phyloP scores from a whole-genome alignment of 805 yeast species.

The Soucietia sequanensis region DNA sequence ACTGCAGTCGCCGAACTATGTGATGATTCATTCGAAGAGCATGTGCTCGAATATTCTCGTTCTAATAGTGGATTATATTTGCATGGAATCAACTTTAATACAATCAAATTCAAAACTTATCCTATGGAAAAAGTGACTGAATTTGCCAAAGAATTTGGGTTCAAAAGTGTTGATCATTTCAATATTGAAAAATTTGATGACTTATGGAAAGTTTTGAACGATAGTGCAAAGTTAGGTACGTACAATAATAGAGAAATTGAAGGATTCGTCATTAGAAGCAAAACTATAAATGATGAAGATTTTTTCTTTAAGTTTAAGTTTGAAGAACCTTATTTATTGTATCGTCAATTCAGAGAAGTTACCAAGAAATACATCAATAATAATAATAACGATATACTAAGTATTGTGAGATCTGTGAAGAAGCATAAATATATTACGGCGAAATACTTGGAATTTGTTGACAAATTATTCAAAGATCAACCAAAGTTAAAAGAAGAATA shows the following conservation, averaged over 20 bases:
- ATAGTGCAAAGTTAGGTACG: slow-evolving; percentile 63
- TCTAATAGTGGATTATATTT: slow-evolving; percentile 79
- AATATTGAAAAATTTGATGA: slow-evolving; percentile 34
- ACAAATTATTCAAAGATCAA: slow-evolving; percentile 51
- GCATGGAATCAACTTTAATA: slow-evolving; percentile 82
- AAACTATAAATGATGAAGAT: slow-evolving; percentile 14
- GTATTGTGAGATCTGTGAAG: slow-evolving; percentile 13
- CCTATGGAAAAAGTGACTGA: slow-evolving; percentile 56
- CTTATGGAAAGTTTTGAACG: slow-evolving; percentile 52
- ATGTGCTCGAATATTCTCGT: slow-evolving; percentile 69
- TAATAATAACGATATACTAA: slow-evolving; percentile 25
- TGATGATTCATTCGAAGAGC: slow-evolving; percentile 93
- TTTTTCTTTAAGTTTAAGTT: slow-evolving; percentile 91
- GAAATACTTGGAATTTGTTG: slow-evolving; percentile 67
- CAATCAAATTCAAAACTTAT: slow-evolving; percentile 59
- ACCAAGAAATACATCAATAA: slow-evolving; percentile 56
- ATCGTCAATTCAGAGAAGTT: slow-evolving; percentile 86
- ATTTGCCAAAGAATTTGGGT: slow-evolving; percentile 71
- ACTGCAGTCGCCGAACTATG: slow-evolving; percentile 94
- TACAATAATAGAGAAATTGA: slow-evolving; percentile 75
- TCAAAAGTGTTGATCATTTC: slow-evolving; percentile 55
- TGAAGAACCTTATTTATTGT: slow-evolving; percentile 91
- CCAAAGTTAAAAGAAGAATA: slow-evolving; percentile 47
- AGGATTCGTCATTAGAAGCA: slow-evolving; percentile 88
- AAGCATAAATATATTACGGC: slow-evolving; percentile 61